Evolutionary conservation across 2,329 filamentous ascomycete species (phyloP), one percentile per base, ranked within the genome.

Genomic region (Clonostachys byssicola): DNA sequence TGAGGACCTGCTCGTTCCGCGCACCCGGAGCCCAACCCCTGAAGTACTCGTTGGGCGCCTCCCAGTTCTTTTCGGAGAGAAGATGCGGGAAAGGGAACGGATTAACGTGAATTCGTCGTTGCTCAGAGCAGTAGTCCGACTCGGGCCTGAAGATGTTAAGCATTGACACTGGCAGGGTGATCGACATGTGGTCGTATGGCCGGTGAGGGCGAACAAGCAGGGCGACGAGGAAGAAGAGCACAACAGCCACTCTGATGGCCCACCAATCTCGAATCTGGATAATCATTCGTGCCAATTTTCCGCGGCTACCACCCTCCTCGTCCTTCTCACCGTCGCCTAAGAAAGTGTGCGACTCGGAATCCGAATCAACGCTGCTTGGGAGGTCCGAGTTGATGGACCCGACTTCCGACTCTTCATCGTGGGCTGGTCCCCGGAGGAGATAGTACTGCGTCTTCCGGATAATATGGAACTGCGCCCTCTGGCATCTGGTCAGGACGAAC

Each of bases 21-120:
- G 35, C 13, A 5, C 56, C 52, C 6, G 63, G 62, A 0, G 61
- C 61, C 63, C 63, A 66, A 8, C 63, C 63, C 49, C 58, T 66
- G 48, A 61, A 65, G 16, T 61, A 47, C 2, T 60, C 61, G 2
- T 50, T 43, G 3, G 60, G 51, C 6, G 54, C 30, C 20, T 59
- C 56, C 61, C 62, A 66, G 7, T 34, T 47, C 5, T 41, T 34
- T 13, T 52, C 53, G n/a, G 52, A 45, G 17, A 65, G 43, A 3
- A 66, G 52, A 3, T 59, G 51, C 2, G 61, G 62, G n/a, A 66
- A 51, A 0, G 63, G 62, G 54, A 61, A 65, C 5, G 51, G 46
- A 35, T 58, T 64, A 5, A 52, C 36, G 14, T 54, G 44, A 7
- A 61, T 49, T 16, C 47, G 48, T 8, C 50, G 50, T 33, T 59